These are phyloP conservation scores for Elymus sibiricus DNA, from an alignment of 176 grass and related monocot species.

Conservation along the genomic window DNA sequence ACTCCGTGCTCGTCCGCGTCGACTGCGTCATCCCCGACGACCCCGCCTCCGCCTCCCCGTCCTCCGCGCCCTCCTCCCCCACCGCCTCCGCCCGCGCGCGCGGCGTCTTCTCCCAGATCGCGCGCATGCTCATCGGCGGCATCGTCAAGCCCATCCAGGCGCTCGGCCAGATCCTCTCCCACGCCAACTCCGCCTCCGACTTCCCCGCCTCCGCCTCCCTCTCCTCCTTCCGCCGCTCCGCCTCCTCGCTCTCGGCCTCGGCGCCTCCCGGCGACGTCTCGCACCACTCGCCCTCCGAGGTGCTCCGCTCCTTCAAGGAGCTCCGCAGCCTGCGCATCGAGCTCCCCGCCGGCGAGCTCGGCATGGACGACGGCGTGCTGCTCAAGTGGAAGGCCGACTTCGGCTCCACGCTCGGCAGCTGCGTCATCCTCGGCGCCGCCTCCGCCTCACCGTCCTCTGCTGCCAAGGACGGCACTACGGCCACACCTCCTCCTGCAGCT, in stretches of 20 bases:
- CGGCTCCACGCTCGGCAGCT: constrained; percentile 76
- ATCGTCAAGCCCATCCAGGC: constrained; percentile 77
- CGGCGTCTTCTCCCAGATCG: constrained; percentile 61
- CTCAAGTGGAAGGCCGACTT: constrained; percentile 95
- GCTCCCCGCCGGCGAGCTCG: constrained; percentile 77
- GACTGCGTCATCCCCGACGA: constrained; percentile 95
- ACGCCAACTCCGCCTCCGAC: constrained; percentile 34
- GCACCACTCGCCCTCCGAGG: constrained; percentile 91
- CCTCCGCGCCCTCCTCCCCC: constrained; percentile 14
- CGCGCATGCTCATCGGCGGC: constrained; percentile 68
- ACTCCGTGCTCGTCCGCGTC: constrained; percentile 75
- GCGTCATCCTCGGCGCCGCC: constrained; percentile 75
- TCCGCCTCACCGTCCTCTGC: constrained; percentile 31
- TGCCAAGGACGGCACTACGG: background rate
- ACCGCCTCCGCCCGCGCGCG: constrained; percentile 46
- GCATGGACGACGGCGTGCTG: constrained; percentile 68
- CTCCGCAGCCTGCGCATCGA: constrained; percentile 73
- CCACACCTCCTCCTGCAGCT: constrained; percentile 16
- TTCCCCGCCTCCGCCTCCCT: constrained; percentile 13
- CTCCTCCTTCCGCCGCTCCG: constrained; percentile 11
- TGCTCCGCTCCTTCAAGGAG: constrained; percentile 89
- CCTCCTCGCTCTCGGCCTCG: background rate
- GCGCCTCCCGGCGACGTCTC: constrained; percentile 51
- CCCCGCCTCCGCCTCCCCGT: constrained; percentile 13
- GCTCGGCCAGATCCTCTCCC: constrained; percentile 70